Evolutionary conservation across 2,329 filamentous ascomycete species (phyloP).

Genomic region (Cladobotryum mycophilum): DNA sequence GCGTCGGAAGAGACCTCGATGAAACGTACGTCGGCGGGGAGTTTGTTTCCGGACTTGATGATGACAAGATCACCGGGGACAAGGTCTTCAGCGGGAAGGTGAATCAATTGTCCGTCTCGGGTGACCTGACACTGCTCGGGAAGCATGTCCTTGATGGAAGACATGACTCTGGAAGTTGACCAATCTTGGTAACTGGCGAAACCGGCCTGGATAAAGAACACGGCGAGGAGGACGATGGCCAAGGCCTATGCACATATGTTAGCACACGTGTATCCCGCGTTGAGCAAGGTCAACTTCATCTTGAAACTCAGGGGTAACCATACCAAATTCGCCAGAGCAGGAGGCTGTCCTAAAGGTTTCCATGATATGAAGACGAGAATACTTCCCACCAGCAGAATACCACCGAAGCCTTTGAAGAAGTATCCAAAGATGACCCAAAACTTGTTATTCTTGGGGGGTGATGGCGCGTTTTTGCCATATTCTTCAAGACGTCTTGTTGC

Average conservation of each 20-base stretch:
- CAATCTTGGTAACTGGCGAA: constrained; percentile 71
- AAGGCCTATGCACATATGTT: constrained; percentile 40
- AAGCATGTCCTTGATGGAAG: constrained; percentile 74
- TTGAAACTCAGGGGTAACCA: neutral
- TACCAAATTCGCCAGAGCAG: constrained; percentile 57
- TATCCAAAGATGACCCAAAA: constrained; percentile 57
- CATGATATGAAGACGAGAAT: constrained; percentile 72
- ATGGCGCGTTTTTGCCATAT: constrained; percentile 62
- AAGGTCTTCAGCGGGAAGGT: constrained; percentile 50
- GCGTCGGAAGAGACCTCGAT: constrained; percentile 61
- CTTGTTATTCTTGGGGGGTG: constrained; percentile 56
- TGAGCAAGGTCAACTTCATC: neutral
- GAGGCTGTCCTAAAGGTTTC: constrained; percentile 67
- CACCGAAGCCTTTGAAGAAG: constrained; percentile 72
- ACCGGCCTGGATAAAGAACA: constrained; percentile 62
- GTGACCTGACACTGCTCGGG: constrained; percentile 63
- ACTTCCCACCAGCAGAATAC: constrained; percentile 60
- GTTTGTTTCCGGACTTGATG: constrained; percentile 65
- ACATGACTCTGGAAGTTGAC: constrained; percentile 71
- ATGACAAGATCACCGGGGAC: constrained; percentile 66
- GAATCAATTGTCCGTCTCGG: constrained; percentile 48
- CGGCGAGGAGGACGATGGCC: constrained; percentile 64
- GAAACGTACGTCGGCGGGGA: constrained; percentile 68
- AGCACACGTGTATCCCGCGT: neutral
- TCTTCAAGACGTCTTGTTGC: constrained; percentile 47